A percentile compares a stretch with the other conserved stretches of the same genome.
Conservation (phyloP, 257 asterid genomes). For the Jacaranda mimosifolia region DNA sequence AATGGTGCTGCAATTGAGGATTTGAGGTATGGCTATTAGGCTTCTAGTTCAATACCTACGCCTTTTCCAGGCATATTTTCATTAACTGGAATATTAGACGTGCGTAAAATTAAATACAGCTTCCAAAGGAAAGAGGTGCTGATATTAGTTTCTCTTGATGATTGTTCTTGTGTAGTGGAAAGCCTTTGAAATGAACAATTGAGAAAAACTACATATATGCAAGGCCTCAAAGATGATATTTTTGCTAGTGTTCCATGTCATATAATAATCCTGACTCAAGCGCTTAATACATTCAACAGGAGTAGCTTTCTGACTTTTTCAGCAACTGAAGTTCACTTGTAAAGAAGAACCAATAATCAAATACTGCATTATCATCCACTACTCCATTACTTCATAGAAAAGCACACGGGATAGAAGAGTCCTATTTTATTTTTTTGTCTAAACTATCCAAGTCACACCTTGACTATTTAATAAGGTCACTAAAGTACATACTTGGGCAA, state of each 20-base stretch:
- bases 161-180: slow-evolving; percentile 26
- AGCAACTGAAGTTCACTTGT: slow-evolving; percentile 33
- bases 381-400: slow-evolving; percentile 39
- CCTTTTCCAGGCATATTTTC: slow-evolving; percentile 25
- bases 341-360: slow-evolving; percentile 22
- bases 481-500: slow-evolving; percentile 32
- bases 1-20: slow-evolving; percentile 46
- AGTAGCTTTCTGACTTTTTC: slow-evolving; percentile 34
- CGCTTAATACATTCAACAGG: slow-evolving; percentile 41
- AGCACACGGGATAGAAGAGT: slow-evolving; percentile 54
- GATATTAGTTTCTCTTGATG: slow-evolving; percentile 29
- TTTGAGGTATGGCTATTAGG: slow-evolving; percentile 44
- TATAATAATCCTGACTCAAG: slow-evolving; percentile 36
- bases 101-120: slow-evolving; percentile 11
- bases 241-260: slow-evolving; percentile 22
- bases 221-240: slow-evolving; percentile 15
- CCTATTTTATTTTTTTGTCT: slow-evolving; percentile 49
- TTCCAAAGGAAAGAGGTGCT: slow-evolving; percentile 21
- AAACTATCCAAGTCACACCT: slow-evolving; percentile 38
- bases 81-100: slow-evolving; percentile 28
- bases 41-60: slow-evolving; percentile 25
- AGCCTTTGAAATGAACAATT: slow-evolving; percentile 25
- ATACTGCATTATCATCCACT: slow-evolving; percentile 35
- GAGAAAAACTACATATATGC: slow-evolving; percentile 20
- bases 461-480: slow-evolving; percentile 31